phyloP scores from a whole-genome alignment of 305 asterid genomes.

The Plantago coronopus region DNA sequence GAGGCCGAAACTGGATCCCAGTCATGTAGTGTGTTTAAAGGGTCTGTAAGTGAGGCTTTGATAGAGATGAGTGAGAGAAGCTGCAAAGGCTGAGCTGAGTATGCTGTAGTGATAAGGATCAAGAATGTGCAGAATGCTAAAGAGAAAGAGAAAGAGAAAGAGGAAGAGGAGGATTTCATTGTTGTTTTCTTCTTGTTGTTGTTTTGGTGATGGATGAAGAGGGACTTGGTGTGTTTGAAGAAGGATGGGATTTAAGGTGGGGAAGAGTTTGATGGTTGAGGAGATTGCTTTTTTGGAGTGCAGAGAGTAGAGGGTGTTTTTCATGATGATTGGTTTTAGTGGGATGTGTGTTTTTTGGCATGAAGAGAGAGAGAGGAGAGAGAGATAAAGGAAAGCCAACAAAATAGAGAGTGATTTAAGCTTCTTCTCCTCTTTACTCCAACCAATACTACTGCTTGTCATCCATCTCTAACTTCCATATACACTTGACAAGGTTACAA shows the following conservation, averaged over 20 bases:
- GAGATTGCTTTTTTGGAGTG: conserved; percentile 79
- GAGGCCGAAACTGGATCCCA: conserved; percentile 51
- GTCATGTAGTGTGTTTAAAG: conserved; percentile 50
- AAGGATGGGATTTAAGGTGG: conserved; percentile 51
- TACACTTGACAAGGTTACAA: not conserved
- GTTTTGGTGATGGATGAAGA: conserved; percentile 22
- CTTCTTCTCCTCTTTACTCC: conserved; percentile 6
- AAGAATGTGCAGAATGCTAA: conserved; percentile 19
- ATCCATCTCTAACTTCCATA: conserved; percentile 1
- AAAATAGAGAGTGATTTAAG: not conserved
- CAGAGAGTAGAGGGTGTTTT: conserved; percentile 37
- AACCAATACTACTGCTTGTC: conserved; percentile 11
- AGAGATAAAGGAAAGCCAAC: conserved; percentile 2
- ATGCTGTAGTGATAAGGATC: conserved; percentile 23
- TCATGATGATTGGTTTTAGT: conserved; percentile 65
- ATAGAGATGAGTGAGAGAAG: conserved; percentile 55
- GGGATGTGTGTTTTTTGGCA: conserved; percentile 45
- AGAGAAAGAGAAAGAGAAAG: no score
- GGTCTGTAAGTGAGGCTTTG: conserved; percentile 60
- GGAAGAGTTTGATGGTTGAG: conserved; percentile 41
- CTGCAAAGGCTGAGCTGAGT: conserved; percentile 36
- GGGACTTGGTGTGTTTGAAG: conserved; percentile 32
- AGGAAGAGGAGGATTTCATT: no score
- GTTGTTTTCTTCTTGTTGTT: conserved; percentile 23
- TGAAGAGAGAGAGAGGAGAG: conserved; percentile 45